Conservation (phyloP, 768 basidiomycete species). For the Boletus subcaerulescens region DNA sequence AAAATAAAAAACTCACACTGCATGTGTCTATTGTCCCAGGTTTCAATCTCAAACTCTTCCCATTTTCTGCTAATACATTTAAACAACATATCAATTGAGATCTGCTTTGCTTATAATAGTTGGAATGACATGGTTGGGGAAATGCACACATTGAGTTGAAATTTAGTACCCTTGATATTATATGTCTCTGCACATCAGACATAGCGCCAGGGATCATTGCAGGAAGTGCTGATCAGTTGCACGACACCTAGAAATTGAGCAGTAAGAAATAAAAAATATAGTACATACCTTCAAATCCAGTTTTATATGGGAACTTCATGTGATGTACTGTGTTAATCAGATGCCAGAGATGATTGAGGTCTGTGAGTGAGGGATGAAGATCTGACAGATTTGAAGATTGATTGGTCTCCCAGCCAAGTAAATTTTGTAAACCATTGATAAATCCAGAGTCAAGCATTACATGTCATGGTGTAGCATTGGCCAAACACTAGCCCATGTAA, state of each 20-base stretch:
- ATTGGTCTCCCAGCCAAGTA: neutral
- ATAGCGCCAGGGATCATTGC: neutral
- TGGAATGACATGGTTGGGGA: neutral
- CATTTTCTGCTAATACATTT: neutral
- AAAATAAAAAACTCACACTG: neutral
- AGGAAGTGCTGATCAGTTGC: too few relatives aligned
- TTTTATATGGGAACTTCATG: neutral
- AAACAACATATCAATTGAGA: constrained; percentile 4
- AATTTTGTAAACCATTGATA: neutral
- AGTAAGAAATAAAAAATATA: too few relatives aligned
- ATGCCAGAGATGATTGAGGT: neutral
- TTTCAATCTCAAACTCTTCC: constrained; percentile 3
- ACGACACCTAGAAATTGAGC: too few relatives aligned
- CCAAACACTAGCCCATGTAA: neutral
- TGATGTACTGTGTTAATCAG: neutral
- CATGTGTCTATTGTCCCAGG: neutral
- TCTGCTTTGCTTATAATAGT: neutral
- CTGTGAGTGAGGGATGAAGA: constrained; percentile 3
- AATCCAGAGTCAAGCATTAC: constrained; percentile 7
- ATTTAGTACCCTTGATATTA: neutral
- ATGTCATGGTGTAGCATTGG: neutral
- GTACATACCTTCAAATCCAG: neutral
- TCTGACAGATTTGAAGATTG: neutral
- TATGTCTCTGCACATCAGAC: neutral
- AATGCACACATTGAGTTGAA: neutral